These are phyloP conservation scores for Russula olivacea DNA, from an alignment of 768 basidiomycete species.

Conservation along the genomic window DNA sequence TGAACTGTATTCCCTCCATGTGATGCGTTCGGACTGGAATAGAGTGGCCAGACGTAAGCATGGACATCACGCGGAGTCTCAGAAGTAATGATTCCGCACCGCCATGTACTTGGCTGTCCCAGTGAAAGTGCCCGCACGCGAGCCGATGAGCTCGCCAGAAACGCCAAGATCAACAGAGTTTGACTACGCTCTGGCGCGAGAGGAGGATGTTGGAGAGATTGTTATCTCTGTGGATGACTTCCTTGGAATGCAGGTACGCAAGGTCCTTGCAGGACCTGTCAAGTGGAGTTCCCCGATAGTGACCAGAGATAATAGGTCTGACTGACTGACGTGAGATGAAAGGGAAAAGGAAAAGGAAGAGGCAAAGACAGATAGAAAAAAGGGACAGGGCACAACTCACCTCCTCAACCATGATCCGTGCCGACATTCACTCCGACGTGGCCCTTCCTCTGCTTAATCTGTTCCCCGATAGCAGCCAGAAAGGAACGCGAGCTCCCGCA, in stretches of 20 bases:
- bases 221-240: slow-evolving; percentile 88
- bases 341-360: neutral
- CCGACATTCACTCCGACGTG: slow-evolving; percentile 74
- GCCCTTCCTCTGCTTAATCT: slow-evolving; percentile 63
- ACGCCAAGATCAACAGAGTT: slow-evolving; percentile 91
- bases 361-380: too few relatives aligned
- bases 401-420: slow-evolving; percentile 81
- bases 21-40: slow-evolving; percentile 78
- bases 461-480: slow-evolving; percentile 73
- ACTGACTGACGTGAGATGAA: neutral
- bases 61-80: neutral
- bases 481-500: slow-evolving; percentile 82
- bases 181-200: slow-evolving; percentile 78
- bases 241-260: slow-evolving; percentile 76
- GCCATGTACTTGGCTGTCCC: slow-evolving; percentile 96
- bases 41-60: neutral
- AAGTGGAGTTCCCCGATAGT: neutral
- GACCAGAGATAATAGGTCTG: neutral
- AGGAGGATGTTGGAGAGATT: slow-evolving; percentile 86
- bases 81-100: slow-evolving; percentile 37
- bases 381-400: slow-evolving; percentile 36
- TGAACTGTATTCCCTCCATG: slow-evolving; percentile 76
- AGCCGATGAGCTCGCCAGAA: slow-evolving; percentile 84
- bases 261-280: slow-evolving; percentile 74
- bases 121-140: slow-evolving; percentile 84